Evolutionary conservation across 140 eudicot species (phyloP), one percentile per base, ranked within the genome.

Genomic region (Cichorium intybus): DNA sequence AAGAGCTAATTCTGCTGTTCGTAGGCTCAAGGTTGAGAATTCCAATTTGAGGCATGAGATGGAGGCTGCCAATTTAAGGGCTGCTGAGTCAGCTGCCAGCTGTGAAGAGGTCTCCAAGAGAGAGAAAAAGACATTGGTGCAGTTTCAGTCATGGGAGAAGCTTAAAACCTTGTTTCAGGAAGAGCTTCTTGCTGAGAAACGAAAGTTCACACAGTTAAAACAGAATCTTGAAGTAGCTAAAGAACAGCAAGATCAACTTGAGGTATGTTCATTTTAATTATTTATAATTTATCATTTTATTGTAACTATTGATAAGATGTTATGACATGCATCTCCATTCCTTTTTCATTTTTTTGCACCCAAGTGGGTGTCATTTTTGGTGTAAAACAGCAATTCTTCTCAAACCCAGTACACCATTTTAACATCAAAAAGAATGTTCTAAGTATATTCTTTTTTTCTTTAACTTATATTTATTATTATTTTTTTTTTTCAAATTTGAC

Each of bases 71-170:
- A 88, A 80, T 37, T 23, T 77, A 67, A 77, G 79, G 24, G 99
- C 96, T 34, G 81, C 83, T 6, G 90, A 85, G 76, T 79, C 90
- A 23, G 95, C 99, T 67, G 96, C 95, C 37, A 88, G 86, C 80
- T 88, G 95, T 71, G 87, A 77, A 79, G 97, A 85, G 75, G 86
- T 84, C 27, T 72, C 85, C 5, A 84, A 79, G 80, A 82, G 93
- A 62, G 99, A 93, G 88, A 93, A 88, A 64, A 81, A 81, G 69
- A 88, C 95, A 5, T 57, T 93, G 75, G 62, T 69, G 77, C 86
- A 88, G 39, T 81, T 88, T 69, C 95, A 88, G 79, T 83, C 97
- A 1, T 85, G 89, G 99, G 99, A 88, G 73, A 93, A 88, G 83
- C 82, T 85, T 63, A 93, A 93, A 55, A 66, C 56, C 26, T 52